phyloP scores from a whole-genome alignment of 805 yeast species.

The Spathaspora boniae region DNA sequence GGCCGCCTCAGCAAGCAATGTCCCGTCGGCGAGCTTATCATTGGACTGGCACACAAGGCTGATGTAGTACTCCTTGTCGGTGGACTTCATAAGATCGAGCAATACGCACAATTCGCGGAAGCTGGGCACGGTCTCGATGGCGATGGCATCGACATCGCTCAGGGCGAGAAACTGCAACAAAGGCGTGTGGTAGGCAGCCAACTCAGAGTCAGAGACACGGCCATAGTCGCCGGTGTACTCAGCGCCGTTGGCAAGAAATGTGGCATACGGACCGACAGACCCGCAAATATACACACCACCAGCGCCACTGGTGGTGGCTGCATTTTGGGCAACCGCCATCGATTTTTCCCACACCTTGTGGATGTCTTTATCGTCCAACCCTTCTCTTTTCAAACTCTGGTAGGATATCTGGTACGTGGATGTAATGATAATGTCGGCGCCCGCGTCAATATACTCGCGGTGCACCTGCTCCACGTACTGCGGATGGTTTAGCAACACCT shows the following conservation, averaged over 20 bases:
- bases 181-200: constrained; percentile 50
- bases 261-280: constrained; percentile 77
- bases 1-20: constrained; percentile 20
- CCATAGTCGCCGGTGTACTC: constrained; percentile 71
- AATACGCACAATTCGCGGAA: constrained; percentile 53
- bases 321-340: constrained; percentile 20
- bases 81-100: constrained; percentile 26
- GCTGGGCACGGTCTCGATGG: constrained; percentile 72
- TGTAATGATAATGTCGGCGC: constrained; percentile 54
- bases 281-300: constrained; percentile 44
- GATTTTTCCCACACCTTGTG: constrained; percentile 20
- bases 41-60: constrained; percentile 29
- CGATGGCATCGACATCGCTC: constrained; percentile 51
- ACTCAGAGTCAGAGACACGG: constrained; percentile 31
- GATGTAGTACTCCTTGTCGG: constrained; percentile 42
- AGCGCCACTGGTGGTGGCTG: constrained; percentile 9
- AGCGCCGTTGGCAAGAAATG: constrained; percentile 60
- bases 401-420: constrained; percentile 61
- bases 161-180: constrained; percentile 34
- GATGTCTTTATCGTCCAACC: constrained; percentile 15
- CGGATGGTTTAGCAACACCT: constrained; percentile 45
- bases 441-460: constrained; percentile 46
- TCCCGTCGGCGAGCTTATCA: constrained; percentile 28
- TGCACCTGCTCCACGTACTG: constrained; percentile 46
- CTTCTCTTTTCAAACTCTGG: constrained; percentile 29